Conservation (phyloP, 306 rosid species). For the Crotalaria pallida region DNA sequence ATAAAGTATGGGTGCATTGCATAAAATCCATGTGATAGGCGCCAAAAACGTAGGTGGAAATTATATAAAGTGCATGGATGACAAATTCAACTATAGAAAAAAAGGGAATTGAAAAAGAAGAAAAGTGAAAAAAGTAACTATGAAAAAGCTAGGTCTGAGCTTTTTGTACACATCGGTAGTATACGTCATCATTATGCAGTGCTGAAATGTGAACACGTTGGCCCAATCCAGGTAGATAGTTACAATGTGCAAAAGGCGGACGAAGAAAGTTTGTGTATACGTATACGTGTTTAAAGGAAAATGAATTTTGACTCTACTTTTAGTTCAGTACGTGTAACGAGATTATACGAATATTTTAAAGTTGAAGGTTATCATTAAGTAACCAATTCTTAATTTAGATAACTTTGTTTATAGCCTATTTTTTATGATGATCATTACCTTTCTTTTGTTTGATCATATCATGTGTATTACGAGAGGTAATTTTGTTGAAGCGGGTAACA, state of each 20-base stretch:
- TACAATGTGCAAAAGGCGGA: conserved; percentile 20
- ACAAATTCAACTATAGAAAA: conserved; percentile 1
- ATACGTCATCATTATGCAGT: conserved; percentile 35
- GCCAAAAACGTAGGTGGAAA: conserved; percentile 22
- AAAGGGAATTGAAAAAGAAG: background rate
- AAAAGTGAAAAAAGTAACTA: conserved; percentile 1
- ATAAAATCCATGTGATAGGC: conserved; percentile 21
- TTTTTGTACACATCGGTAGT: conserved; percentile 58
- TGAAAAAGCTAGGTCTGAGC: conserved; percentile 44
- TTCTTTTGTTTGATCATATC: no score
- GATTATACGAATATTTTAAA: no score
- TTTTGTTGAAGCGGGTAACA: no score
- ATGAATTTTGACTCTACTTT: no score
- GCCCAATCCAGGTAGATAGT: conserved; percentile 40
- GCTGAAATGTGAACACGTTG: conserved; percentile 20
- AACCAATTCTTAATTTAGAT: no score
- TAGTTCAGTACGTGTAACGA: no score
- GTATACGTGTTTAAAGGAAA: no score
- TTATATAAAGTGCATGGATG: conserved; percentile 17
- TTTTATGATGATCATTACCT: no score
- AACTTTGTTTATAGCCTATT: no score
- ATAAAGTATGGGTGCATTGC: background rate
- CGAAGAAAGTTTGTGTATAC: background rate
- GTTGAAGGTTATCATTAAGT: no score
- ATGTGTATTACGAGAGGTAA: no score